Conservation (phyloP, 345 rosid species). For the Lenwebbia sp. region DNA sequence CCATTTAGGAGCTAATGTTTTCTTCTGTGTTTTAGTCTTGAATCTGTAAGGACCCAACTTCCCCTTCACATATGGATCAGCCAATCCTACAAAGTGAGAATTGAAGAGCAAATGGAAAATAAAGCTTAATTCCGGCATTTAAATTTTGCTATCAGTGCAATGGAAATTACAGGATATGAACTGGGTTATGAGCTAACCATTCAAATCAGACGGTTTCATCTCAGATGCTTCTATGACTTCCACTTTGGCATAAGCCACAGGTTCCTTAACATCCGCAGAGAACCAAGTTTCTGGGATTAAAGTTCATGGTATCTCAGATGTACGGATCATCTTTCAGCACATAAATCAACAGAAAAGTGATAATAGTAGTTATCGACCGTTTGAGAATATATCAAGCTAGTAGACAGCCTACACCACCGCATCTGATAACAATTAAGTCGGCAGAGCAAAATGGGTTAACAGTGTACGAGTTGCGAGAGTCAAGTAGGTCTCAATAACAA, state of each 20-base stretch:
- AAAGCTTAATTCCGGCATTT: background rate
- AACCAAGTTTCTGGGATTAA: constrained; percentile 60
- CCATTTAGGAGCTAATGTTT: constrained; percentile 85
- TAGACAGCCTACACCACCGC: background rate
- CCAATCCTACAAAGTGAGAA: constrained; percentile 48
- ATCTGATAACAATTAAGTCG: background rate
- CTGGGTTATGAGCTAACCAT: constrained; percentile 35
- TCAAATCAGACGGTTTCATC: constrained; percentile 73
- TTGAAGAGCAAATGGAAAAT: background rate
- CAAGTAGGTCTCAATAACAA: background rate
- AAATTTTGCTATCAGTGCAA: background rate
- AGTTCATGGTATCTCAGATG: background rate
- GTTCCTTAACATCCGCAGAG: constrained; percentile 71
- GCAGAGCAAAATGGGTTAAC: background rate
- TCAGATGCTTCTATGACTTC: constrained; percentile 84
- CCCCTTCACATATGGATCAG: constrained; percentile 97
- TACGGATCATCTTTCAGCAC: background rate
- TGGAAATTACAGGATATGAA: background rate
- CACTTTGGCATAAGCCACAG: constrained; percentile 59
- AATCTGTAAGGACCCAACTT: constrained; percentile 71
- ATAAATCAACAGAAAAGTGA: background rate
- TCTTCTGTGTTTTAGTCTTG: constrained; percentile 53
- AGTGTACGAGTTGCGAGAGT: background rate
- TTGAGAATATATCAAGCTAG: background rate
- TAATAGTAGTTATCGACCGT: background rate